Conservation (phyloP, 768 basidiomycete genomes). For the Saitozyma sp. region DNA sequence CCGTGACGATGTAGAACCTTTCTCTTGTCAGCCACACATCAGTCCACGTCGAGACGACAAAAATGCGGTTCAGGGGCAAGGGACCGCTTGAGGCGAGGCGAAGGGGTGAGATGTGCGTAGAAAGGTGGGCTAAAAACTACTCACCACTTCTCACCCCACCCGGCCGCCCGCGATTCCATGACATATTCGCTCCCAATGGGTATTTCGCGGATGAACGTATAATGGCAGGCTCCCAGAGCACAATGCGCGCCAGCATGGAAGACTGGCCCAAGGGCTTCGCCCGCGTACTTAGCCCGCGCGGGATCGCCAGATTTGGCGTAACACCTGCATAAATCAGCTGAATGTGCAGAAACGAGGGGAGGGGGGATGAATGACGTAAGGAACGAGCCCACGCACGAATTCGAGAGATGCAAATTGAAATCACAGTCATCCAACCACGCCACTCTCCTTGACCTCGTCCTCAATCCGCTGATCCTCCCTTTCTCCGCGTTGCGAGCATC, state of each 20-base stretch:
- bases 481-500: conserved; percentile 8
- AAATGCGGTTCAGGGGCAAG: no score
- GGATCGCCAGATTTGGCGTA: conserved; percentile 42
- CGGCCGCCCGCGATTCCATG: conserved; percentile 46
- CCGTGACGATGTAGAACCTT: conserved; percentile 49
- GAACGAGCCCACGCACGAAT: no score
- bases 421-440: conserved; percentile 45
- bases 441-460: conserved; percentile 21
- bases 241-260: conserved; percentile 36
- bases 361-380: no score
- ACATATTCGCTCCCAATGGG: conserved; percentile 46
- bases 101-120: no score
- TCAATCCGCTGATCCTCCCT: conserved; percentile 26
- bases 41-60: no score
- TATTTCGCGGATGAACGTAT: conserved; percentile 51
- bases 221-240: conserved; percentile 41
- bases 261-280: conserved; percentile 32
- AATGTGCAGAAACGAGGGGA: neutral
- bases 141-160: conserved; percentile 53
- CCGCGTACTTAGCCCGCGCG: conserved; percentile 32
- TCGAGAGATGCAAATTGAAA: conserved; percentile 44
- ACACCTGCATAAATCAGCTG: conserved; percentile 10
- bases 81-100: no score
- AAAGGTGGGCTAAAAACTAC: no score
- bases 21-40: no score